phyloP scores from a whole-genome alignment of 2,329 filamentous ascomycete species.

The Epichloe hybrida region DNA sequence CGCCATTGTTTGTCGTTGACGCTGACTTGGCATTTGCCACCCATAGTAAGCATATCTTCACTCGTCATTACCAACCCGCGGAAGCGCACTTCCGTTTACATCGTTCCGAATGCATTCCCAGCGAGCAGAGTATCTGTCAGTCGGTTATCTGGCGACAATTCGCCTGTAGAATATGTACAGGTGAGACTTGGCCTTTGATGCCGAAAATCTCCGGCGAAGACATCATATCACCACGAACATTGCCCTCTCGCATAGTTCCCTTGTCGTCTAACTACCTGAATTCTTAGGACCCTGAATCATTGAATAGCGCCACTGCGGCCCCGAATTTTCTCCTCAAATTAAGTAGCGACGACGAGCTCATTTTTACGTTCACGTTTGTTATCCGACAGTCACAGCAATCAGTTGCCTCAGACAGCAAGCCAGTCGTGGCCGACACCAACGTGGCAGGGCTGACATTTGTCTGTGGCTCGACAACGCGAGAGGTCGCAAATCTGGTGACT shows the following conservation, averaged over 20 bases:
- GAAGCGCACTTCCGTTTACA: conserved; percentile 61
- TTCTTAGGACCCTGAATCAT: conserved; percentile 60
- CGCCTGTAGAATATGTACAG: conserved; percentile 86
- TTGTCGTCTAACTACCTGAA: conserved; percentile 4
- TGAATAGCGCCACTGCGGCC: conserved; percentile 27
- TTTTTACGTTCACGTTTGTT: conserved; percentile 85
- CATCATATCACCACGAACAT: neutral
- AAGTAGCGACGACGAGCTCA: conserved; percentile 79
- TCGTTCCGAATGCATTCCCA: conserved; percentile 78
- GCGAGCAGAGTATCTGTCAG: conserved; percentile 63
- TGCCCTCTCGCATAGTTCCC: neutral
- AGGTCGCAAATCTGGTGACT: conserved; percentile 87
- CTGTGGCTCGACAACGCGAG: conserved; percentile 70
- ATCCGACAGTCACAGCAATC: conserved; percentile 40
- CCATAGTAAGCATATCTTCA: conserved; percentile 64
- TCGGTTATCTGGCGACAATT: conserved; percentile 59
- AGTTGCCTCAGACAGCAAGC: conserved; percentile 36
- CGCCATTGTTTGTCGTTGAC: neutral
- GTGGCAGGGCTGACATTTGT: conserved; percentile 88
- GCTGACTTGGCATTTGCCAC: neutral
- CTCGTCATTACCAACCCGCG: conserved; percentile 69
- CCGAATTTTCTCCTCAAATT: conserved; percentile 79
- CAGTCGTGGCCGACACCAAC: conserved; percentile 49
- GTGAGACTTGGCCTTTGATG: conserved; percentile 33
- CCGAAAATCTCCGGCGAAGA: neutral